A percentile compares a stretch with the other conserved stretches of the same genome.
These are phyloP conservation scores for Pseudognaphalium luteoalbum DNA, from an alignment of 129 eudicot genomes.

Conservation along the genomic window DNA sequence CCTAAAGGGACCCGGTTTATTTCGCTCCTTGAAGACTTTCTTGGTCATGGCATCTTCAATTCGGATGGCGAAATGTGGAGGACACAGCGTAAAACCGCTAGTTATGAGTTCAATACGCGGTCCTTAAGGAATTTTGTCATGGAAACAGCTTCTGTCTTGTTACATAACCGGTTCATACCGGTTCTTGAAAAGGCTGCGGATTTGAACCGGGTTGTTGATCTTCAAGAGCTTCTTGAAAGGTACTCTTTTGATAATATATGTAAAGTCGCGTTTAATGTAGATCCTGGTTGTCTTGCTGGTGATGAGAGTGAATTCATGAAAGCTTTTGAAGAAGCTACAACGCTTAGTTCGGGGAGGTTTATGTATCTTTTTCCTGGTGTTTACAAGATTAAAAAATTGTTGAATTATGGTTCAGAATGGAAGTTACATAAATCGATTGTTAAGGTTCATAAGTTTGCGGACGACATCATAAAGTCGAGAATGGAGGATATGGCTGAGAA, in stretches of 20 bases:
- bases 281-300: constrained; percentile 65
- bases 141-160: constrained; percentile 43
- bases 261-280: constrained; percentile 70
- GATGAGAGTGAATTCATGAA: constrained; percentile 65
- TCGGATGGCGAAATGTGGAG: constrained; percentile 73
- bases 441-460: constrained; percentile 63
- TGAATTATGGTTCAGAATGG: constrained; percentile 55
- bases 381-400: constrained; percentile 36
- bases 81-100: constrained; percentile 72
- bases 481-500: constrained; percentile 36
- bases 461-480: constrained; percentile 54
- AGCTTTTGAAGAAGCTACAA: constrained; percentile 79
- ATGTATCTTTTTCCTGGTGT: constrained; percentile 39
- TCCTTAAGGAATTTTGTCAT: constrained; percentile 62
- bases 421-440: constrained; percentile 43
- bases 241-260: constrained; percentile 85
- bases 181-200: constrained; percentile 37
- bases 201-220: constrained; percentile 39
- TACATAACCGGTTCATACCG: constrained; percentile 51
- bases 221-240: constrained; percentile 75
- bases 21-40: constrained; percentile 61
- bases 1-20: constrained; percentile 77
- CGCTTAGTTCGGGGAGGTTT: constrained; percentile 60
- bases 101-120: constrained; percentile 70
- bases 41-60: constrained; percentile 82